These are phyloP conservation scores for Leptomonas pyrrhocoris DNA, from an alignment of 208 protist species.

Conservation along the genomic window DNA sequence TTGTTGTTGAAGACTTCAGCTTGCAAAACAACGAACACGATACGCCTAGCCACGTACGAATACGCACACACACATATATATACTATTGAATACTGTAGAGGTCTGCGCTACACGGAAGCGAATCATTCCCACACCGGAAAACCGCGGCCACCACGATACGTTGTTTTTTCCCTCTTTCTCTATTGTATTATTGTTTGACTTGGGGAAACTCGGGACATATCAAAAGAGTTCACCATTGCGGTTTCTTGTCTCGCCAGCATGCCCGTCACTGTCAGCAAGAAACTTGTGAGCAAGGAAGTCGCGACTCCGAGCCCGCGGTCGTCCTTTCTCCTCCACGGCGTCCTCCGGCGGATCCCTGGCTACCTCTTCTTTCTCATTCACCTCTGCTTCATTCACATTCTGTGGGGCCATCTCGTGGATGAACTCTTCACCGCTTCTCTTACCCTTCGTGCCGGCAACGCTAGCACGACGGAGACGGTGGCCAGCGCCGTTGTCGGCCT, in stretches of 20 bases:
- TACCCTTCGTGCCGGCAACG: slow-evolving; percentile 18
- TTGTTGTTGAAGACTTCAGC: too few species aligned
- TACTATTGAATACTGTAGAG: too few species aligned
- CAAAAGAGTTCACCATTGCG: background rate
- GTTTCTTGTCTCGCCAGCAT: background rate
- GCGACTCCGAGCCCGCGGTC: slow-evolving; percentile 9
- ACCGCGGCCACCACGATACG: too few species aligned
- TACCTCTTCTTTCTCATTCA: slow-evolving; percentile 35
- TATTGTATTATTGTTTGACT: slow-evolving; percentile 9
- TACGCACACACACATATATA: too few species aligned
- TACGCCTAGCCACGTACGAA: too few species aligned
- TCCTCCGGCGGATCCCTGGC: slow-evolving; percentile 30
- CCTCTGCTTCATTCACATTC: slow-evolving; percentile 36
- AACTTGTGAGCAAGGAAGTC: slow-evolving; percentile 10
- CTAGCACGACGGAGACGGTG: slow-evolving; percentile 9
- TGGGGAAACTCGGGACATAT: too few species aligned
- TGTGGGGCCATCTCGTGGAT: slow-evolving; percentile 35
- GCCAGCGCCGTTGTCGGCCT: background rate
- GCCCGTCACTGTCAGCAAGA: background rate
- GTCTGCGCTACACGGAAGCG: too few species aligned
- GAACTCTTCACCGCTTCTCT: slow-evolving; percentile 28
- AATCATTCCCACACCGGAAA: too few species aligned
- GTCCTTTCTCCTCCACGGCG: slow-evolving; percentile 26
- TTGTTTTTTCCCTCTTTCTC: background rate
- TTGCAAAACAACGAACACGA: too few species aligned